Evolutionary conservation across 2,329 filamentous ascomycete genomes (phyloP).

Genomic region (Cyphellophora attinorum): DNA sequence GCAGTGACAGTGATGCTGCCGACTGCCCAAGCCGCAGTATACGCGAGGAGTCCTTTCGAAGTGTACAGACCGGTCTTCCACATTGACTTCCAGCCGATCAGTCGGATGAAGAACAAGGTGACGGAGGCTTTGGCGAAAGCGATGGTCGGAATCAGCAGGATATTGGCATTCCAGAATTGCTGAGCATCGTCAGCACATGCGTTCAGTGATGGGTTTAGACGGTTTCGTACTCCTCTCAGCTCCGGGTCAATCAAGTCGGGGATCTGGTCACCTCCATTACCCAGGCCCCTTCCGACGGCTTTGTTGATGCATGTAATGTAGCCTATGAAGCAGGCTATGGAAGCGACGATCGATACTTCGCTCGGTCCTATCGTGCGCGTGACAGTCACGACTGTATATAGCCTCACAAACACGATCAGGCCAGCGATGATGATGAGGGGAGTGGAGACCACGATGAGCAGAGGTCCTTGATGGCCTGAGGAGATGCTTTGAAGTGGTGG

Average conservation of each 20-base stretch:
- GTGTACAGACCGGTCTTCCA: conserved; percentile 12
- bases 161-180: conserved; percentile 18
- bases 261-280: conserved; percentile 9
- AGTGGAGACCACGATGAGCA: conserved; percentile 10
- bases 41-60: too few species aligned
- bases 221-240: conserved; percentile 15
- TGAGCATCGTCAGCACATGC: conserved; percentile 3
- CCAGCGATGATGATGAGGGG: conserved; percentile 13
- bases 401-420: conserved; percentile 10
- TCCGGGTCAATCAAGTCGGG: conserved; percentile 10
- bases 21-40: conserved; percentile 13
- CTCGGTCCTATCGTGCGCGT: conserved; percentile 9
- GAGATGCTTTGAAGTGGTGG: conserved; percentile 9
- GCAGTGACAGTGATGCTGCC: conserved; percentile 13
- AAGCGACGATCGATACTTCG: conserved; percentile 9
- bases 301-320: conserved; percentile 7
- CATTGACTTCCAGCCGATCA: conserved; percentile 15
- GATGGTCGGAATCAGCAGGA: conserved; percentile 13
- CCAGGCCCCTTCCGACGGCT: conserved; percentile 16
- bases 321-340: conserved; percentile 6
- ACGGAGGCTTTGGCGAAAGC: conserved; percentile 18
- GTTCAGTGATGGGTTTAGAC: not conserved
- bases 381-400: conserved; percentile 10
- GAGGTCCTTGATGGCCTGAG: conserved; percentile 9
- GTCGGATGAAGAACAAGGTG: conserved; percentile 18